Evolutionary conservation across 73 alveolate genomes (phyloP).

Genomic region (Blepharisma japonicum): DNA sequence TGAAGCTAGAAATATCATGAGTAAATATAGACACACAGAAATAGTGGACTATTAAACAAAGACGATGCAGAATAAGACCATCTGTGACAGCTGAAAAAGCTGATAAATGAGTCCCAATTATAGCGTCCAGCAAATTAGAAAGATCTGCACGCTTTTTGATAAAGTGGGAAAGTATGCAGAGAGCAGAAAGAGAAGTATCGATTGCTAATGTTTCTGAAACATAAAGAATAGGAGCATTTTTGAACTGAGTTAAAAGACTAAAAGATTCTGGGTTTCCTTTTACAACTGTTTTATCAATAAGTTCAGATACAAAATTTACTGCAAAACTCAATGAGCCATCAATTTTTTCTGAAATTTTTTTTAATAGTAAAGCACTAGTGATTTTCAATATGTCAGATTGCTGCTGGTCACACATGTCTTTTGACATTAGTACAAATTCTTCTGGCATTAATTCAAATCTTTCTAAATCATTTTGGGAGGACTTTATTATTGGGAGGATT

Average conservation of each 20-base stretch:
- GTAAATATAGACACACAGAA: neutral
- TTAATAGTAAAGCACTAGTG: conserved; percentile 58
- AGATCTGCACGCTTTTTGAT: conserved; percentile 4
- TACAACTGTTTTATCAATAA: conserved; percentile 30
- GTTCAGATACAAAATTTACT: conserved; percentile 36
- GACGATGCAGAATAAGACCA: neutral
- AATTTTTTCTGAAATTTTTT: conserved; percentile 51
- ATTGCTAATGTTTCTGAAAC: neutral
- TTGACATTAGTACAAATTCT: conserved; percentile 54
- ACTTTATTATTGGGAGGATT: conserved; percentile 43
- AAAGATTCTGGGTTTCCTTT: neutral
- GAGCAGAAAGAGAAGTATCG: conserved; percentile 17
- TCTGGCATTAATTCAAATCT: conserved; percentile 44
- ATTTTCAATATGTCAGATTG: conserved; percentile 44
- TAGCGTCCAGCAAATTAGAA: neutral
- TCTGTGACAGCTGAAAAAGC: neutral
- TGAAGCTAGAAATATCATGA: neutral
- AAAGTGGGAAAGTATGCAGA: conserved; percentile 4
- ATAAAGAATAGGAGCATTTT: neutral
- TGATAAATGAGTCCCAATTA: neutral
- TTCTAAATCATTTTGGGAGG: conserved; percentile 44
- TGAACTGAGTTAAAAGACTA: neutral
- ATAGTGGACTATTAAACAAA: neutral
- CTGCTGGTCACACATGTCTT: conserved; percentile 65
- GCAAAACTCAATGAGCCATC: conserved; percentile 52